Evolutionary conservation across 2,329 filamentous ascomycete species (phyloP).

Genomic region (Hymenoscyphus occultus): DNA sequence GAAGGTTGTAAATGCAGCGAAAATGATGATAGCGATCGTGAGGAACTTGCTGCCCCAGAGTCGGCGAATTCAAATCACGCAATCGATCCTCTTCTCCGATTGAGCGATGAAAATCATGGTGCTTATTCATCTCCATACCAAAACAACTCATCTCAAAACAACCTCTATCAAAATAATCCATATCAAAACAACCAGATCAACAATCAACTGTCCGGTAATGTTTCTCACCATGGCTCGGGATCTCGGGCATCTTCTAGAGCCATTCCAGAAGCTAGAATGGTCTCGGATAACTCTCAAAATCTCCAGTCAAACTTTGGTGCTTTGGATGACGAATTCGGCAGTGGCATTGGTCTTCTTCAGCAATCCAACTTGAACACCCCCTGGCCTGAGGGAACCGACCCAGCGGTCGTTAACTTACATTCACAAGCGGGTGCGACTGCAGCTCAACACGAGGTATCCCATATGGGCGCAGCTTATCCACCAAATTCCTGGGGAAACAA

Average conservation of each 20-base stretch:
- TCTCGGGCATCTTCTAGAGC: neutral
- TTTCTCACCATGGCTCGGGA: neutral
- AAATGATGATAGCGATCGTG: too few relatives aligned
- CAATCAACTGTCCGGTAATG: neutral
- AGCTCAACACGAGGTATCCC: neutral
- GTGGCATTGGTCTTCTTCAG: neutral
- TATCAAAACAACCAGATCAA: neutral
- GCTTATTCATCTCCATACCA: neutral
- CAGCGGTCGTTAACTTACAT: neutral
- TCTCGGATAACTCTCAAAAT: neutral
- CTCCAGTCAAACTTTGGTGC: neutral
- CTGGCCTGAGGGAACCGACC: neutral
- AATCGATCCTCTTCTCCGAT: neutral
- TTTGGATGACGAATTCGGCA: neutral
- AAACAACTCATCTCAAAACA: neutral
- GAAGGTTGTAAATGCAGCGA: too few relatives aligned
- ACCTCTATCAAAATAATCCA: neutral
- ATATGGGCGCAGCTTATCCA: neutral
- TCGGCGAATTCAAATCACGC: neutral
- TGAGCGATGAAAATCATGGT: neutral
- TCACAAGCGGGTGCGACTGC: neutral
- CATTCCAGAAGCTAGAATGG: constrained; percentile 1
- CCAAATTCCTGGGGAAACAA: neutral
- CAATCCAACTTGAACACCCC: neutral
- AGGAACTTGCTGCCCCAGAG: neutral